These are phyloP conservation scores for Hanseniaspora pseudoguilliermondii DNA, from an alignment of 805 yeast species.

Conservation along the genomic window DNA sequence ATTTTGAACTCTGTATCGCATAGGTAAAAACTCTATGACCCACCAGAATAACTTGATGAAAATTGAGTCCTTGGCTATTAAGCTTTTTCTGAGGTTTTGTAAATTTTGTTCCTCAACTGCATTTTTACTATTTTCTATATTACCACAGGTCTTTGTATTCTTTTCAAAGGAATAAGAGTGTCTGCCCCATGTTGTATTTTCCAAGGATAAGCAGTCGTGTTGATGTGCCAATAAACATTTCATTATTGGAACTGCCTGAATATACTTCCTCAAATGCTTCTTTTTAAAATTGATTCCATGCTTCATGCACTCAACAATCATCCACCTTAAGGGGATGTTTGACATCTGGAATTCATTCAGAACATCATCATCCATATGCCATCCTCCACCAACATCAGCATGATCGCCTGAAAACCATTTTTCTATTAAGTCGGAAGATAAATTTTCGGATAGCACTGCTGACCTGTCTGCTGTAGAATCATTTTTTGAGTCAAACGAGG, in stretches of 20 bases:
- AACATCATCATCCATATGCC: slow-evolving; percentile 33
- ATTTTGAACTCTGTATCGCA: slow-evolving; percentile 40
- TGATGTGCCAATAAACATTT: slow-evolving; percentile 36
- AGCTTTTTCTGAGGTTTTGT: slow-evolving; percentile 9
- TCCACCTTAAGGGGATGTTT: slow-evolving; percentile 48
- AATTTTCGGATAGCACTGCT: neutral
- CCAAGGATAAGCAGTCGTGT: slow-evolving; percentile 39
- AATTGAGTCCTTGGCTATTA: slow-evolving; percentile 11
- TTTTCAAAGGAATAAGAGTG: neutral
- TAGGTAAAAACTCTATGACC: slow-evolving; percentile 48
- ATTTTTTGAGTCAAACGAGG: too few species aligned
- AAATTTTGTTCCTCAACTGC: slow-evolving; percentile 8
- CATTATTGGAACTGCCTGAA: slow-evolving; percentile 29
- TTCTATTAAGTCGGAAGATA: slow-evolving; percentile 29
- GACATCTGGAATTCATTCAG: slow-evolving; percentile 26
- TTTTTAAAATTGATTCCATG: slow-evolving; percentile 38
- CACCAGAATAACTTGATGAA: slow-evolving; percentile 38
- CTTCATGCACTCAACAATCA: slow-evolving; percentile 40
- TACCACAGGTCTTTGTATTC: neutral
- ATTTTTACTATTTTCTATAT: neutral
- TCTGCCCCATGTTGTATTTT: neutral
- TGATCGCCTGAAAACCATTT: slow-evolving; percentile 62
- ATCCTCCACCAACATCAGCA: slow-evolving; percentile 59
- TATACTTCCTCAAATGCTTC: slow-evolving; percentile 32
- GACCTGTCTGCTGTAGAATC: neutral